Conservation (phyloP, 495 filamentous ascomycete species). For the Immersiella caudata region DNA sequence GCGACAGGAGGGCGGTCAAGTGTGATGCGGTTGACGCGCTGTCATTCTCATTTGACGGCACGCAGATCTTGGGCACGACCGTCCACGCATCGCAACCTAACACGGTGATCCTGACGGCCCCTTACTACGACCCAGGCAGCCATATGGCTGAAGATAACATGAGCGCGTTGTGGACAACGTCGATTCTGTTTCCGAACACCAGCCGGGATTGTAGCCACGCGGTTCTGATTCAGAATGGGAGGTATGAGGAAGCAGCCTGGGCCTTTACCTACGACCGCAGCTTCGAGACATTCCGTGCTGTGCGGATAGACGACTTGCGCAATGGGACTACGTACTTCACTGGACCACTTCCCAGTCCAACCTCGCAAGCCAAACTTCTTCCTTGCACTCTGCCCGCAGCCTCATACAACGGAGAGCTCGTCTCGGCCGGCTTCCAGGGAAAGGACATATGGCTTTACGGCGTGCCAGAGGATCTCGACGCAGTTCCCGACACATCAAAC, state of each 20-base stretch:
- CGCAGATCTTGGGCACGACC: conserved; percentile 82
- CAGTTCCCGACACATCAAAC: conserved; percentile 43
- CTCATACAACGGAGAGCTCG: conserved; percentile 69
- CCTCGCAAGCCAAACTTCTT: conserved; percentile 50
- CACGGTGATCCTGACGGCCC: conserved; percentile 78
- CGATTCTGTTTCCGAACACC: conserved; percentile 81
- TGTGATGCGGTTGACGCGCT: conserved; percentile 78
- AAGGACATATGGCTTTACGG: conserved; percentile 81
- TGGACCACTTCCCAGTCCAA: conserved; percentile 59
- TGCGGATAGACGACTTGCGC: conserved; percentile 70
- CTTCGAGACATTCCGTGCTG: conserved; percentile 75
- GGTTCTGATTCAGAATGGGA: conserved; percentile 67
- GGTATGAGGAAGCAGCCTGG: conserved; percentile 76
- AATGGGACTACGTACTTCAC: conserved; percentile 82
- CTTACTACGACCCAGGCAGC: conserved; percentile 68
- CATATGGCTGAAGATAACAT: conserved; percentile 66
- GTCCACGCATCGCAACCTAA: conserved; percentile 62
- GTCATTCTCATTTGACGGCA: conserved; percentile 80
- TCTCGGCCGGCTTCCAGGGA: conserved; percentile 73
- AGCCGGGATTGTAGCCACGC: conserved; percentile 77
- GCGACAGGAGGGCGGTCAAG: conserved; percentile 77
- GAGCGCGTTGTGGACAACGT: conserved; percentile 83
- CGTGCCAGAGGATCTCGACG: conserved; percentile 72
- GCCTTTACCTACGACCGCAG: conserved; percentile 77
- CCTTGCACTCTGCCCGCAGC: conserved; percentile 72